Conservation (phyloP, 2,329 filamentous ascomycete genomes). For the Cercospora sojina region DNA sequence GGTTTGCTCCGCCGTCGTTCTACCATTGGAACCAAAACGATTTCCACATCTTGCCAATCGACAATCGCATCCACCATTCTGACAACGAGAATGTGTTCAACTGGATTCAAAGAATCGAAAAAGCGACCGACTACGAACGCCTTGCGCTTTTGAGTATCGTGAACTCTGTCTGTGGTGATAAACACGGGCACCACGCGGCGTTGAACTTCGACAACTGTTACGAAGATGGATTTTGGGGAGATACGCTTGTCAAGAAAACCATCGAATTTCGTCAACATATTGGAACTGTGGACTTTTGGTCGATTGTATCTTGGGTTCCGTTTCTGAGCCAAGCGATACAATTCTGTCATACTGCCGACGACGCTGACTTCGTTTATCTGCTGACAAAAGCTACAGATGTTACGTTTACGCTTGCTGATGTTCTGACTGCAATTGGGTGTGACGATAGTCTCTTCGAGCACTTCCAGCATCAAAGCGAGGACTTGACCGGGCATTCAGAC, state of each 20-base stretch:
- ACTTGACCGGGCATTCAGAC: neutral
- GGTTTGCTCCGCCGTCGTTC: conserved; percentile 9
- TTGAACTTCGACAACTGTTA: conserved; percentile 12
- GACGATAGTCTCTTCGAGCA: neutral
- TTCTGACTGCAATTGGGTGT: neutral
- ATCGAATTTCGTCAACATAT: conserved; percentile 14
- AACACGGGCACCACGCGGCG: neutral
- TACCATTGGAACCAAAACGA: conserved; percentile 1
- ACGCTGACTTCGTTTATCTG: neutral
- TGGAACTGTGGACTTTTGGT: conserved; percentile 1
- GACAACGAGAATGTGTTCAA: conserved; percentile 1
- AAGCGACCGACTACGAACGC: neutral
- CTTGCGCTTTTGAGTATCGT: neutral
- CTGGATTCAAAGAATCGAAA: conserved; percentile 5
- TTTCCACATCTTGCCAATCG: neutral
- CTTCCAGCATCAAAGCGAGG: neutral
- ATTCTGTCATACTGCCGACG: neutral
- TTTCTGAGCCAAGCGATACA: neutral
- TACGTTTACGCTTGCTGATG: neutral
- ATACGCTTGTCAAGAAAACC: neutral
- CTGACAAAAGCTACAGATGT: conserved; percentile 1
- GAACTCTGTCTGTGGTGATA: neutral
- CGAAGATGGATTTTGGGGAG: neutral
- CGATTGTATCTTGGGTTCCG: neutral
- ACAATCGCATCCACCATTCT: neutral